Evolutionary conservation across 1,284 basidiomycete species (phyloP).

Genomic region (Leccinum laetum): DNA sequence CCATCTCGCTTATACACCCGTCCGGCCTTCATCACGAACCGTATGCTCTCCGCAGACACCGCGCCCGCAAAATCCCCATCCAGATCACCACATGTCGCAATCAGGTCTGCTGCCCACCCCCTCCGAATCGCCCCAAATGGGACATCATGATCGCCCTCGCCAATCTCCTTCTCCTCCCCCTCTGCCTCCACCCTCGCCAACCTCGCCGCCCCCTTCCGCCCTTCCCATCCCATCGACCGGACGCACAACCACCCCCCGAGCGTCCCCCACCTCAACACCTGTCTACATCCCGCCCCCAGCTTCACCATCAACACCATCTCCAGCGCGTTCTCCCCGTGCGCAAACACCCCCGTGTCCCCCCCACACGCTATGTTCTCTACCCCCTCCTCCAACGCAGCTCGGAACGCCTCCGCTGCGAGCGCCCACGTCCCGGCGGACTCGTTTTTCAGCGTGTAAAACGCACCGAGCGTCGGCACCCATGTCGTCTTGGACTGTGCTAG

Average conservation of each 20-base stretch:
- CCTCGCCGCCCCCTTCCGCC: slow-evolving; percentile 33
- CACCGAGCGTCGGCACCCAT: slow-evolving; percentile 65
- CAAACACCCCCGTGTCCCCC: slow-evolving; percentile 65
- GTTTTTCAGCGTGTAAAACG: slow-evolving; percentile 39
- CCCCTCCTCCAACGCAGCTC: slow-evolving; percentile 41
- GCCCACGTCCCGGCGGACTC: slow-evolving; percentile 37
- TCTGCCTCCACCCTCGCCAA: slow-evolving; percentile 33
- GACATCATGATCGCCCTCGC: slow-evolving; percentile 50
- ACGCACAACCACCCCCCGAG: slow-evolving; percentile 60
- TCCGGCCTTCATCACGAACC: slow-evolving; percentile 56
- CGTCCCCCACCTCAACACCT: slow-evolving; percentile 61
- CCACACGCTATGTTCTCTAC: slow-evolving; percentile 56
- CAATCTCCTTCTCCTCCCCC: slow-evolving; percentile 21
- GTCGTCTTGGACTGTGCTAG: slow-evolving; percentile 34
- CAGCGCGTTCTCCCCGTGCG: slow-evolving; percentile 43
- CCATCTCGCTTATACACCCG: slow-evolving; percentile 49
- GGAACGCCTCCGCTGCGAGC: slow-evolving; percentile 41
- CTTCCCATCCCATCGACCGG: slow-evolving; percentile 52
- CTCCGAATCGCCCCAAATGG: slow-evolving; percentile 53
- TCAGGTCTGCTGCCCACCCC: slow-evolving; percentile 62
- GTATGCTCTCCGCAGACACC: slow-evolving; percentile 42
- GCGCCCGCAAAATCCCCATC: slow-evolving; percentile 50
- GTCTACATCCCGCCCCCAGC: slow-evolving; percentile 52
- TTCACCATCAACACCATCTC: slow-evolving; percentile 63
- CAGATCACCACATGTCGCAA: slow-evolving; percentile 52